Evolutionary conservation across 768 basidiomycete species (phyloP).

Genomic region (Neoboletus magnificus): DNA sequence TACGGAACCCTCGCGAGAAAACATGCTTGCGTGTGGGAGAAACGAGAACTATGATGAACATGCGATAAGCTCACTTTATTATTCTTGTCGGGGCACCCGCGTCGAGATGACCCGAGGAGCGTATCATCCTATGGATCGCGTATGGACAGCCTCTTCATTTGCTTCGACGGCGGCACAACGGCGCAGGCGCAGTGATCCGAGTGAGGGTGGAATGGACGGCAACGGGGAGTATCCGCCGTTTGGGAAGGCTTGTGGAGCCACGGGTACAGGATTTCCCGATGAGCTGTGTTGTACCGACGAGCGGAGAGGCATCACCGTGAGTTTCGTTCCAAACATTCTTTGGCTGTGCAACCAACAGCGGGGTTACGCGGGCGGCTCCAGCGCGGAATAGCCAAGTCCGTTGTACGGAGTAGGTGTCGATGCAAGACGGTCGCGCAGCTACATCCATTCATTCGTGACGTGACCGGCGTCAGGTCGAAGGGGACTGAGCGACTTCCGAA

Average conservation of each 20-base stretch:
- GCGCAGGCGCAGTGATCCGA: not conserved
- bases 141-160: not conserved
- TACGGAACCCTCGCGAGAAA: not conserved
- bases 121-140: not conserved
- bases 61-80: not conserved
- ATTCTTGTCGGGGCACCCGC: not conserved
- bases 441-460: not conserved
- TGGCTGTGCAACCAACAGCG: not conserved
- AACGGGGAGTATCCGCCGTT: not conserved
- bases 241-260: not conserved
- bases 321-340: not conserved
- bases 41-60: not conserved
- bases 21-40: no score
- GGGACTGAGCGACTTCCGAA: no score
- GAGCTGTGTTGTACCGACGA: not conserved
- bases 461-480: not conserved
- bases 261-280: not conserved
- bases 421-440: not conserved
- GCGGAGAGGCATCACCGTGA: not conserved
- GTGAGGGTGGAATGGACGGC: not conserved
- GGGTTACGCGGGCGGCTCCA: not conserved
- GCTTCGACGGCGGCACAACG: not conserved
- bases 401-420: not conserved
- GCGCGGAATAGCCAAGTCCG: not conserved
- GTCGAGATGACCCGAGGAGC: not conserved